A percentile compares a stretch with the other conserved stretches of the same genome.
phyloP scores from a whole-genome alignment of 2,329 filamentous ascomycete species.

The Talaromyces sp. region DNA sequence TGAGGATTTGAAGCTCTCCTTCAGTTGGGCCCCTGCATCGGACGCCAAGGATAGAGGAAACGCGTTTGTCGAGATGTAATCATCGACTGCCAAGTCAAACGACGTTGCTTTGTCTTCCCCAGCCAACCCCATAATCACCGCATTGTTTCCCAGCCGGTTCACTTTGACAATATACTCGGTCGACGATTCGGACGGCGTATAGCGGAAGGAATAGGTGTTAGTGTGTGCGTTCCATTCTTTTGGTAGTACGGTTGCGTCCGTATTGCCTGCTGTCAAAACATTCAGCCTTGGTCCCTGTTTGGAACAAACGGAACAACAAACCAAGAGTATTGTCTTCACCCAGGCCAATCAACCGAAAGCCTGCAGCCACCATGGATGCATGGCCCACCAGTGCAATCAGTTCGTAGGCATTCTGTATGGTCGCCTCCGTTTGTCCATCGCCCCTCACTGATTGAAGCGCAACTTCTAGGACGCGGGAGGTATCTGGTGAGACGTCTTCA shows the following conservation, averaged over 20 bases:
- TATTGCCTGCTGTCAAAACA: constrained; percentile 19
- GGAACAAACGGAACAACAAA: constrained; percentile 25
- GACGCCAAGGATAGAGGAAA: constrained; percentile 46
- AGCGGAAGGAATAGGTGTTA: constrained; percentile 72
- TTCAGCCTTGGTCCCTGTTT: constrained; percentile 1
- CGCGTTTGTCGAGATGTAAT: constrained; percentile 64
- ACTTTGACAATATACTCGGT: constrained; percentile 79
- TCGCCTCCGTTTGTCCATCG: constrained; percentile 20
- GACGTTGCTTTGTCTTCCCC: constrained; percentile 76
- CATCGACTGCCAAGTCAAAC: constrained; percentile 67
- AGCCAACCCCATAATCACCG: constrained; percentile 75
- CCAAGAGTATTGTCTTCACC: constrained; percentile 72
- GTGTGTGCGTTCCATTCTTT: constrained; percentile 69
- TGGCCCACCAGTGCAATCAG: constrained; percentile 79
- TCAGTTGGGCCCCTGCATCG: constrained; percentile 28
- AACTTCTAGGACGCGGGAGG: constrained; percentile 24
- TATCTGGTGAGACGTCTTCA: background rate
- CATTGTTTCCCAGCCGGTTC: constrained; percentile 74
- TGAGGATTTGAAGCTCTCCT: constrained; percentile 67
- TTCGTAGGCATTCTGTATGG: constrained; percentile 57
- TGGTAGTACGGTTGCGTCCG: constrained; percentile 51
- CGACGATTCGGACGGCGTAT: constrained; percentile 77
- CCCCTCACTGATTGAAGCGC: constrained; percentile 26
- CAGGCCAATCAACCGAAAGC: constrained; percentile 77
- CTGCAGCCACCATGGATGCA: constrained; percentile 72